Evolutionary conservation across 148 eudicot species (phyloP).

Genomic region (Chenopodium formosanum): DNA sequence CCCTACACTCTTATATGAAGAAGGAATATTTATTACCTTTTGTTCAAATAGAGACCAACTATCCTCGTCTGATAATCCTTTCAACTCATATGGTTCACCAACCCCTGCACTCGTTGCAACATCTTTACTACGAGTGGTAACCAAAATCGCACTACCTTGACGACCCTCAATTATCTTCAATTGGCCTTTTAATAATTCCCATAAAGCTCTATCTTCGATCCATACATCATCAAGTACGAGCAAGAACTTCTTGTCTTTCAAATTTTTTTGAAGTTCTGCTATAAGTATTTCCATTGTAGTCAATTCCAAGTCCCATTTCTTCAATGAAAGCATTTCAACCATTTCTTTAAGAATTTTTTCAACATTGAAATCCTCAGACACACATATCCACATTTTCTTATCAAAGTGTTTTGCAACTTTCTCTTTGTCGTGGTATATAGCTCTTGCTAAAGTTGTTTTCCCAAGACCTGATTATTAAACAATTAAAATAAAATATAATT

Average conservation of each 20-base stretch:
- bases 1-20: conserved; percentile 2
- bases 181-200: not conserved
- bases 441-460: conserved; percentile 18
- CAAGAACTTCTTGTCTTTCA: not conserved
- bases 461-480: not conserved
- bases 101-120: not conserved
- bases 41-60: conserved; percentile 15
- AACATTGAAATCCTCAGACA: not conserved
- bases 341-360: conserved; percentile 8
- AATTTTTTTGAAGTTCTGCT: not conserved
- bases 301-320: not conserved
- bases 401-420: not conserved
- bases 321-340: conserved; percentile 4
- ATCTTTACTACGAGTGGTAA: conserved; percentile 8
- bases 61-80: not conserved
- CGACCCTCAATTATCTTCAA: conserved; percentile 3
- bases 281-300: not conserved
- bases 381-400: conserved; percentile 7
- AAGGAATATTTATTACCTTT: not conserved
- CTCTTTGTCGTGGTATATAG: not conserved
- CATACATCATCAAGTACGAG: conserved; percentile 30
- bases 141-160: conserved; percentile 13
- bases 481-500: too few relatives aligned
- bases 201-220: not conserved
- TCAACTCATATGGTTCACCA: not conserved